Evolutionary conservation across 345 rosid genomes (phyloP), one percentile per base, ranked within the genome.

Genomic region (Melastoma malabathricum): DNA sequence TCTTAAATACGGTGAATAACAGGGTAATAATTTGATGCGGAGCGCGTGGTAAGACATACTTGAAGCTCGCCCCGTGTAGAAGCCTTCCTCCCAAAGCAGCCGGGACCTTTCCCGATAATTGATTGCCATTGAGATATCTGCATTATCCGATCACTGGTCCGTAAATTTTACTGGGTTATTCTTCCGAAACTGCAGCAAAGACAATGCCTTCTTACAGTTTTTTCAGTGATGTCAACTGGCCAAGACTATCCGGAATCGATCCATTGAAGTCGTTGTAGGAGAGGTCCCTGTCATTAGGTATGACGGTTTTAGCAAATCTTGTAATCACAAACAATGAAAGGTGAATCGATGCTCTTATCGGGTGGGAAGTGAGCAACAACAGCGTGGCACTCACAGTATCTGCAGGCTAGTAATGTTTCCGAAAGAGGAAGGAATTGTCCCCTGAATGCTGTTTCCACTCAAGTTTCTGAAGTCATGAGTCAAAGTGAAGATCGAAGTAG

Each of bases 91-190:
- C 99, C 4, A 93, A 68, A 46, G 86, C 72, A 15, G 80, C 86
- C 16, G 99, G 94, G 56, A 93, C 99, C 60, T 70, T 71, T 52
- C 99, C 97, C 12, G 90, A 79, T 62, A 93, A 63, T 27, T 76
- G 75, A 69, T 93, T 93, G 18, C 99, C 85, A 20, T 88, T 88
- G 71, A 93, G 92, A 75, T 83, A 76, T 74, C 99, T 93, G 73
- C 65, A 60, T 20, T 58, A 60, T n/a, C 56, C 59, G 3, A 14
- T 34, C 38, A 34, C 9, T 34, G 41, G 41, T 34, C 9, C 12
- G 41, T 34, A 0, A 34, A 7, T 34, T 34, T 8, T 12, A 0
- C 10, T 2, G 2, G 10, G 10, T 2, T 34, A 34, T 34, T 34
- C 12, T 8, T 12, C 41, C 2, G 41, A 34, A 34, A 34, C 22